These are phyloP conservation scores for Sporothrix globosa DNA, from an alignment of 2,329 filamentous ascomycete species.

Conservation along the genomic window DNA sequence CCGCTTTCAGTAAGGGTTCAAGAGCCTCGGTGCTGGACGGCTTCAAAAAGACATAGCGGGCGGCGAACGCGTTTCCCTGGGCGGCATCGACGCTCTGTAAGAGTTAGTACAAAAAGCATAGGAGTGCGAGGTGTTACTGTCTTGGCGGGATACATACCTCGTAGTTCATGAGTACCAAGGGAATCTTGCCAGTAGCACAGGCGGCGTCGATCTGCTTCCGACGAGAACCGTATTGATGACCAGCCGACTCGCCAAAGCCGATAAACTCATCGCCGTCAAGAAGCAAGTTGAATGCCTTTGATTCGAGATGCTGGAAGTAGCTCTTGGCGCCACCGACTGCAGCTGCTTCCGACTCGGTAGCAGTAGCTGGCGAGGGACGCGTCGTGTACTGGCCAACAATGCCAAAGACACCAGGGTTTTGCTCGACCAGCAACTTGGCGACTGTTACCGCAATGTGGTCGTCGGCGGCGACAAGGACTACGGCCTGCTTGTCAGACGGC, in stretches of 20 bases:
- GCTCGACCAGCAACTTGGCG: conserved; percentile 63
- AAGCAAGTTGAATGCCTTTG: conserved; percentile 59
- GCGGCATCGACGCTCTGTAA: conserved; percentile 56
- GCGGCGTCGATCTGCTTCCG: conserved; percentile 56
- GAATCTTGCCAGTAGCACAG: conserved; percentile 60
- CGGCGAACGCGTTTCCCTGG: conserved; percentile 60
- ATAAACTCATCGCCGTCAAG: conserved; percentile 63
- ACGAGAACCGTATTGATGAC: conserved; percentile 60
- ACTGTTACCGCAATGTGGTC: conserved; percentile 67
- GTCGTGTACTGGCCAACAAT: conserved; percentile 60
- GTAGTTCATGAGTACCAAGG: conserved; percentile 57
- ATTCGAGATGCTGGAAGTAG: conserved; percentile 55
- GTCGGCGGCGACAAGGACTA: conserved; percentile 69
- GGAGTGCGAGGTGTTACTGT: no score
- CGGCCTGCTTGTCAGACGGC: conserved; percentile 56
- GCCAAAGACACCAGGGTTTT: conserved; percentile 67
- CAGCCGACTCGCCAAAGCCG: conserved; percentile 57
- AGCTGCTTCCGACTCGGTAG: conserved; percentile 37
- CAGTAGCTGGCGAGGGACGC: conserved; percentile 49
- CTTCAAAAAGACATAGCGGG: conserved; percentile 58
- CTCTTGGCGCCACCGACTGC: background rate
- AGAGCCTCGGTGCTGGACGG: conserved; percentile 47
- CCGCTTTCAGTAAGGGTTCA: conserved; percentile 48
- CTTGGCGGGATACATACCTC: conserved; percentile 49
- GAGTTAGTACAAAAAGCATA: no score